phyloP scores from a whole-genome alignment of 805 yeast species.

The Wickerhamiella alocasiicola region DNA sequence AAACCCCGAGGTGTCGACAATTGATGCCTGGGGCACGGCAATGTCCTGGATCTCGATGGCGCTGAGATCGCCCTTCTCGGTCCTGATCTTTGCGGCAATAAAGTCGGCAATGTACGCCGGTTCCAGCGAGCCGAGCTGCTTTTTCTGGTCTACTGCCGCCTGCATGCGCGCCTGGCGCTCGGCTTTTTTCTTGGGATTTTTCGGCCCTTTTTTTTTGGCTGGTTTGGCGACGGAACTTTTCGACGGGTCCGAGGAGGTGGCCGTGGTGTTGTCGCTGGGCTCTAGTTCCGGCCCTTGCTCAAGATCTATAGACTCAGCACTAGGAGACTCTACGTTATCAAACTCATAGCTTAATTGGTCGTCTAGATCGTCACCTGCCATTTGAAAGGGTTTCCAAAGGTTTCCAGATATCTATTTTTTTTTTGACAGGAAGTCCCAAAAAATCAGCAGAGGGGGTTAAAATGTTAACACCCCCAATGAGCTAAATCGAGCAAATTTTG shows the following conservation, averaged over 20 bases:
- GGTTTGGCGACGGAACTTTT: too few species aligned
- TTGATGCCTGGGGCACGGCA: constrained; percentile 43
- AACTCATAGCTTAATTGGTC: constrained; percentile 60
- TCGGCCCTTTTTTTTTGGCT: constrained; percentile 11
- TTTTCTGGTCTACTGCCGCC: constrained; percentile 37
- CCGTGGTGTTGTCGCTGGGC: too few species aligned
- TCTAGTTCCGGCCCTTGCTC: too few species aligned
- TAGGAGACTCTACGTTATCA: constrained; percentile 29
- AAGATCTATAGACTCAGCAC: constrained; percentile 25
- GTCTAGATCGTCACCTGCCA: constrained; percentile 56
- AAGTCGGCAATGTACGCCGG: constrained; percentile 56
- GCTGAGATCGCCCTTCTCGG: constrained; percentile 45
- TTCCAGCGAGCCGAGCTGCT: constrained; percentile 39
- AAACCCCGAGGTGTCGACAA: constrained; percentile 52
- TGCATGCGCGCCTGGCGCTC: constrained; percentile 14
- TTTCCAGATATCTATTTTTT: too few species aligned
- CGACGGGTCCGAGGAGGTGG: too few species aligned
- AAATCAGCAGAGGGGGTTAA: too few species aligned
- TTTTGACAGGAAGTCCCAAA: too few species aligned
- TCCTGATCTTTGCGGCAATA: constrained; percentile 47
- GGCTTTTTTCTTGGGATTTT: constrained; percentile 17
- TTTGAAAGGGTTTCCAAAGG: too few species aligned
- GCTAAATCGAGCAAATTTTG: too few species aligned
- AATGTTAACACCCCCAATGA: too few species aligned
- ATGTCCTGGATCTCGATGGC: constrained; percentile 62